Percentiles rank a stretch among this genome's conserved stretches.
phyloP scores from a whole-genome alignment of 306 rosid species.

The Sindora glabra region DNA sequence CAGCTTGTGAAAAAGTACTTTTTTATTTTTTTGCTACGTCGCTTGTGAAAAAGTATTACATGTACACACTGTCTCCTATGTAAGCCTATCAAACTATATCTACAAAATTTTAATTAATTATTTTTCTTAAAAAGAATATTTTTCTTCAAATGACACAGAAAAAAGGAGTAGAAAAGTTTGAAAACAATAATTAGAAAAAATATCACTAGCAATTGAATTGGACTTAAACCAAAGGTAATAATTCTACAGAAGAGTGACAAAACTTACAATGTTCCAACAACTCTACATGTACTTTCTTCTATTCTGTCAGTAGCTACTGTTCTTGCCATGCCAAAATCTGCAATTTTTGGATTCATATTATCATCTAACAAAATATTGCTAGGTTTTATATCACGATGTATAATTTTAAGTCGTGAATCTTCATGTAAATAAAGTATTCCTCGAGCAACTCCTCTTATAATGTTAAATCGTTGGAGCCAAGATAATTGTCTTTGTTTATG shows the following conservation, averaged over 20 bases:
- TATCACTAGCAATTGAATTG: background rate
- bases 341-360: conserved; percentile 27
- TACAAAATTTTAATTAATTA: too few relatives aligned
- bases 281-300: conserved; percentile 14
- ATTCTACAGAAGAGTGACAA: background rate
- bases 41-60: too few relatives aligned
- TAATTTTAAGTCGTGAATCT: conserved; percentile 36
- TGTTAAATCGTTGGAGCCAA: conserved; percentile 32
- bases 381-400: conserved; percentile 40
- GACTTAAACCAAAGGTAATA: background rate
- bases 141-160: too few relatives aligned
- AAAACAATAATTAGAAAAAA: background rate
- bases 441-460: conserved; percentile 30
- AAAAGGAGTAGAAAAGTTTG: too few relatives aligned
- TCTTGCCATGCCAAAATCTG: conserved; percentile 48
- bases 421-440: conserved; percentile 42
- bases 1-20: too few relatives aligned
- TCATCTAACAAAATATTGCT: conserved; percentile 31
- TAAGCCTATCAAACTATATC: too few relatives aligned
- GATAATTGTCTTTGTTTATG: conserved; percentile 3
- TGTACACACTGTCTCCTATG: too few relatives aligned
- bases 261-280: conserved; percentile 49
- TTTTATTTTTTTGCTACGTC: too few relatives aligned
- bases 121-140: too few relatives aligned
- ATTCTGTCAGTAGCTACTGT: conserved; percentile 19